Conservation (phyloP, 371 early-diverging fungal genomes). For the Lichtheimia hyalospora region DNA sequence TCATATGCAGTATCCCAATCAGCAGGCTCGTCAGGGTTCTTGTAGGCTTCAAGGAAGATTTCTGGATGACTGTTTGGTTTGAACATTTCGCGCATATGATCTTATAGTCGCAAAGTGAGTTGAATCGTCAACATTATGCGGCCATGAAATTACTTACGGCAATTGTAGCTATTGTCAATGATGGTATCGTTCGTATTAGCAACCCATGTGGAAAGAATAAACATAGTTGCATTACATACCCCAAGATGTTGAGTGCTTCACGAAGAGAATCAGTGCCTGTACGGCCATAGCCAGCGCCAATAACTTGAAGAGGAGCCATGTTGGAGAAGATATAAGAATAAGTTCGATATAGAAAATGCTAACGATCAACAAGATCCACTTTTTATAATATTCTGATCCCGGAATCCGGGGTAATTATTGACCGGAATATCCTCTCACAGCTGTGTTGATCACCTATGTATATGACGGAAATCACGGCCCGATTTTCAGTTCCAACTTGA, state of each 20-base stretch:
- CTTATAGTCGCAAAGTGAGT: too few relatives aligned
- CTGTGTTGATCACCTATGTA: too few relatives aligned
- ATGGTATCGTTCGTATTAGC: too few relatives aligned
- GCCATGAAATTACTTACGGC: too few relatives aligned
- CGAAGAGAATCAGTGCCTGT: constrained; percentile 14
- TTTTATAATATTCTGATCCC: too few relatives aligned
- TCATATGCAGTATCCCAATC: constrained; percentile 30
- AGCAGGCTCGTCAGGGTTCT: constrained; percentile 12
- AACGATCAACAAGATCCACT: not conserved
- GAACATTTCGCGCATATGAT: constrained; percentile 15
- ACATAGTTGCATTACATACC: not conserved
- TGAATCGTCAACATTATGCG: too few relatives aligned
- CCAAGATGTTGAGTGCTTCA: constrained; percentile 11
- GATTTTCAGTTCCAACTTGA: too few relatives aligned
- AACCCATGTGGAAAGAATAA: not conserved
- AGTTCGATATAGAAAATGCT: not conserved
- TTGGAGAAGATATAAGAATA: not conserved
- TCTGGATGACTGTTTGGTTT: constrained; percentile 14
- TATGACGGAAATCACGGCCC: too few relatives aligned
- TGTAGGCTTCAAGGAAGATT: constrained; percentile 19
- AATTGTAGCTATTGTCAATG: constrained; percentile 12
- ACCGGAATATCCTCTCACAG: too few relatives aligned
- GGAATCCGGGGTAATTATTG: too few relatives aligned
- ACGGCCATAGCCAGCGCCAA: constrained; percentile 12
- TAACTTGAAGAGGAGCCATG: constrained; percentile 15